These are phyloP conservation scores for Neurospora sp. DNA, from an alignment of 495 filamentous ascomycete genomes.

Conservation along the genomic window DNA sequence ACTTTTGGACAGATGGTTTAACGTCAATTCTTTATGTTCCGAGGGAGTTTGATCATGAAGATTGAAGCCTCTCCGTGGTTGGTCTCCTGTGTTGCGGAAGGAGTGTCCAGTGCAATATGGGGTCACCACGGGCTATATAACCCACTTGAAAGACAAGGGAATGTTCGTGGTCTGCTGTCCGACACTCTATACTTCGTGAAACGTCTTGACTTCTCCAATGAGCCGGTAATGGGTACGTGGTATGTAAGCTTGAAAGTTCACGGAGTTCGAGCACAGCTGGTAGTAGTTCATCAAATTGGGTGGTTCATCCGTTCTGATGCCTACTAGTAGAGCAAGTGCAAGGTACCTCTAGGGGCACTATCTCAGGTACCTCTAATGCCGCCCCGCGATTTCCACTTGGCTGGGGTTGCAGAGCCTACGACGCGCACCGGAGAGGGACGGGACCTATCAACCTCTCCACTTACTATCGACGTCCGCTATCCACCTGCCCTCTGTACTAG, in stretches of 20 bases:
- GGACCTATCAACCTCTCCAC: neutral
- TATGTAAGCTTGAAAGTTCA: neutral
- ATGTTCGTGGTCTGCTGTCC: neutral
- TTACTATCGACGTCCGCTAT: neutral
- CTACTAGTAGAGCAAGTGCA: neutral
- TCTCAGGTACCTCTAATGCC: neutral
- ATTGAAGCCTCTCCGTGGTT: neutral
- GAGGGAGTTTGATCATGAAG: neutral
- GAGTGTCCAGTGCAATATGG: neutral
- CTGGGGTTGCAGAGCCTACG: neutral
- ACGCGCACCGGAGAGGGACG: neutral
- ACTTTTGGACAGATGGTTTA: neutral
- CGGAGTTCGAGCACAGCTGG: neutral
- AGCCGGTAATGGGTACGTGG: neutral
- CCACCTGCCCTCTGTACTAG: neutral
- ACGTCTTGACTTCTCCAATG: neutral
- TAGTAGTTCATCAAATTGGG: too few relatives aligned
- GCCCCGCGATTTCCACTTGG: neutral
- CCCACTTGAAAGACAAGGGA: neutral
- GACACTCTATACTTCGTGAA: neutral
- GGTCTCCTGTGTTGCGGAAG: neutral
- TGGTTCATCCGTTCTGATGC: neutral
- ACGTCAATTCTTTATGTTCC: neutral
- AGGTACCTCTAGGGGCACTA: neutral
- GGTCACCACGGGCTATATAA: neutral